phyloP scores from a whole-genome alignment of 202 grass and related monocot species.

The Schoenoplectus tabernaemontani region DNA sequence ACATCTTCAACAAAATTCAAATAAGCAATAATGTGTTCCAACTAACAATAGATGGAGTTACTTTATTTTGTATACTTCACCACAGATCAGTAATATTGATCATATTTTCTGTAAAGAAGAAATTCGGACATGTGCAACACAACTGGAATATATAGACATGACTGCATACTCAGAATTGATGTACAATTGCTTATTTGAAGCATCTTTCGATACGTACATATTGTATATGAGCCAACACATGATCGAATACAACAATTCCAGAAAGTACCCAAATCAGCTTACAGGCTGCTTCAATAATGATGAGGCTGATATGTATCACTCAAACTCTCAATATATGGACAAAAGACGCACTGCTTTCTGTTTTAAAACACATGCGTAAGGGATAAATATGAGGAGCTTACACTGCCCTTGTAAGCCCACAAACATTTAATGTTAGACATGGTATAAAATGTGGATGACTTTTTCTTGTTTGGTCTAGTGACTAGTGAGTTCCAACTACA shows the following conservation, averaged over 20 bases:
- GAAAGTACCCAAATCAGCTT: background rate
- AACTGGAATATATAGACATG: background rate
- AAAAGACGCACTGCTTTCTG: background rate
- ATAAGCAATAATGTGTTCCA: background rate
- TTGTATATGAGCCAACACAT: background rate
- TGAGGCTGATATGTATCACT: background rate
- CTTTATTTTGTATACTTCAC: background rate
- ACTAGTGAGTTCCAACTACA: background rate
- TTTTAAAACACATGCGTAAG: background rate
- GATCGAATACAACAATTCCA: background rate
- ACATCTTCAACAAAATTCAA: background rate
- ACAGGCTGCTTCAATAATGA: background rate
- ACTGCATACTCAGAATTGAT: background rate
- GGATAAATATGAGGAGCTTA: background rate
- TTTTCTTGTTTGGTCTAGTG: background rate
- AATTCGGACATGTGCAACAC: background rate
- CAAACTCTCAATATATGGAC: background rate
- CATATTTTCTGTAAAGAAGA: background rate
- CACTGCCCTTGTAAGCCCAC: background rate
- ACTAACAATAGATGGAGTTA: background rate
- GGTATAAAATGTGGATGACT: background rate
- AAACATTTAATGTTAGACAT: background rate
- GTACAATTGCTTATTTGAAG: background rate
- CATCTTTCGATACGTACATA: conserved; percentile 6
- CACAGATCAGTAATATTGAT: background rate